Conservation (phyloP, 257 asterid genomes). For the Solanum lignicaule region DNA sequence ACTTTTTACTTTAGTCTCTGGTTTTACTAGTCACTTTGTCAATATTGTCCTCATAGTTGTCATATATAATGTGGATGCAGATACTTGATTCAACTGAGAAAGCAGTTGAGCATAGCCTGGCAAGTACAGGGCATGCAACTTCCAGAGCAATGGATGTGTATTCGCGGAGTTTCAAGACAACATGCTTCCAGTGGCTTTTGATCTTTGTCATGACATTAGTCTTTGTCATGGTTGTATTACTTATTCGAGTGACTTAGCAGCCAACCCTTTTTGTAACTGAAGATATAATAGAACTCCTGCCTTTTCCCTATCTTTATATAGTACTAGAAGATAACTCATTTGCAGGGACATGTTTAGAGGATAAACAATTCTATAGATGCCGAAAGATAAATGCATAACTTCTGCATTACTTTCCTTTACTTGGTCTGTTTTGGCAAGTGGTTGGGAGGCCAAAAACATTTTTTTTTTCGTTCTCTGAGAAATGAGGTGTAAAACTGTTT, state of each 20-base stretch:
- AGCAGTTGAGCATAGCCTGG: constrained; percentile 86
- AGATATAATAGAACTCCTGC: not conserved
- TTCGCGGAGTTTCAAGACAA: constrained; percentile 59
- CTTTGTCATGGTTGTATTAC: constrained; percentile 74
- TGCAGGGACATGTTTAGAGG: constrained; percentile 18
- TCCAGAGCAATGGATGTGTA: constrained; percentile 51
- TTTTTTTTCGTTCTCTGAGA: not conserved
- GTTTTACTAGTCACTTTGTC: not conserved
- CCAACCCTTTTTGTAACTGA: not conserved
- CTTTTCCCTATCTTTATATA: not conserved
- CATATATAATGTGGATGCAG: constrained; percentile 19
- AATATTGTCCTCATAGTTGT: not conserved
- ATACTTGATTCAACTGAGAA: constrained; percentile 83
- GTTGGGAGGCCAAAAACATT: not conserved
- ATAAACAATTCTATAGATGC: not conserved
- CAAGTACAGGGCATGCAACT: constrained; percentile 73
- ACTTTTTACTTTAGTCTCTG: not conserved
- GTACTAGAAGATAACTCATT: constrained; percentile 6
- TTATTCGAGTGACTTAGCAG: constrained; percentile 59
- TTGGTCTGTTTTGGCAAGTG: not conserved
- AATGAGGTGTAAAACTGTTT: not conserved
- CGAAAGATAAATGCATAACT: not conserved
- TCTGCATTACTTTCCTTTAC: not conserved
- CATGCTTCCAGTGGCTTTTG: constrained; percentile 70
- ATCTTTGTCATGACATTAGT: constrained; percentile 56